Evolutionary conservation across 257 asterid genomes (phyloP), one percentile per base, ranked within the genome.

Genomic region (Anisodus tanguticus): DNA sequence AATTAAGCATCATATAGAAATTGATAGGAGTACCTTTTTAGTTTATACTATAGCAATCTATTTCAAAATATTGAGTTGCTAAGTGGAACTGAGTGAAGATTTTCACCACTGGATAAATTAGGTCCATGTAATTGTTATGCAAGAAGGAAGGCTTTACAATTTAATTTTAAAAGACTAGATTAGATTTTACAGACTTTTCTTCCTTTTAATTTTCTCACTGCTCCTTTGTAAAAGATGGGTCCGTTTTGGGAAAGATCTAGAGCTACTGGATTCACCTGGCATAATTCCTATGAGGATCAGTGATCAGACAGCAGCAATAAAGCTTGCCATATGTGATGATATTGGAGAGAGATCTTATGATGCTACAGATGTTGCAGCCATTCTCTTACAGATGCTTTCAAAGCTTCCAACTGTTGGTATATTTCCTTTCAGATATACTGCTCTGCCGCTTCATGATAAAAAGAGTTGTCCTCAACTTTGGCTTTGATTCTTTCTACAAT

Each of bases 281-380:
- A 90, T 96, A 81, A 91, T 94, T 86, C 98, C 98, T 57, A 96
- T 96, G 99, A 93, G 98, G 88, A 93, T 93, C 83, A 92, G 92
- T 62, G 98, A 95, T 87, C 99, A 94, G 80, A 85, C 97, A 82
- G 95, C 97, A 84, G 98, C 98, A 60, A 87, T 95, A 67, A 95
- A 95, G 88, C 98, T 95, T 72, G 98, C 99, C 85, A 93, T 95
- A 67, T 95, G 99, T 64, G 97, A 95, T 88, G 99, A 95, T 89
- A 95, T 94, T 87, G 99, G 99, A 37, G 99, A 95, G 90, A 89
- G 97, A 87, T 94, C 97, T 79, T 95, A 95, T 83, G 93, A 95
- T 88, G 84, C 88, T 69, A 82, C 89, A 58, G 99, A 94, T 84
- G 94, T 93, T 81, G 99, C 98, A 78, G 94, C 97, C 83, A 86